Percentiles rank a stretch among this genome's conserved stretches.
phyloP scores from a whole-genome alignment of 2,329 filamentous ascomycete species.

The Eurotiales sp. region DNA sequence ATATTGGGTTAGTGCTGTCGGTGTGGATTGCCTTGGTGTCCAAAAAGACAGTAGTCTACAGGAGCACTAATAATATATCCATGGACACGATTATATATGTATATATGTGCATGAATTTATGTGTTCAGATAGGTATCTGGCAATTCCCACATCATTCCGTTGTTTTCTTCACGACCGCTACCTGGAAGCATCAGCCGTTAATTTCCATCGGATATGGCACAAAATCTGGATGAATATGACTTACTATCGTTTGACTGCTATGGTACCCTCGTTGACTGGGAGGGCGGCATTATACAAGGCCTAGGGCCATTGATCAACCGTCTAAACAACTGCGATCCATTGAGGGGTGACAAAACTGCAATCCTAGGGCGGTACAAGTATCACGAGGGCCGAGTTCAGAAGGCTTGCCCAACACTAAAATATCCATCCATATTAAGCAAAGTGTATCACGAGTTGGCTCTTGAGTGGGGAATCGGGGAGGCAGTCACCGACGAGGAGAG shows the following conservation, averaged over 20 bases:
- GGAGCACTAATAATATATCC: not conserved
- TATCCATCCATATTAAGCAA: conserved; percentile 9
- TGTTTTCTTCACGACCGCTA: not conserved
- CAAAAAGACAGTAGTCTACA: not conserved
- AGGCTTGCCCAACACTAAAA: conserved; percentile 7
- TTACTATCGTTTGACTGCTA: conserved; percentile 12
- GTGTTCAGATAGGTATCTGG: too few species aligned
- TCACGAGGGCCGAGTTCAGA: conserved; percentile 4
- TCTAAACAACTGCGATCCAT: conserved; percentile 4
- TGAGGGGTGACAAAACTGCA: conserved; percentile 4
- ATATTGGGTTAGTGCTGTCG: conserved; percentile 2
- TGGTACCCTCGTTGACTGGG: conserved; percentile 9
- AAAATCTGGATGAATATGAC: conserved; percentile 3
- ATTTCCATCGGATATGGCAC: not conserved
- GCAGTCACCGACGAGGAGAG: conserved; percentile 1
- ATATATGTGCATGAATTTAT: too few species aligned
- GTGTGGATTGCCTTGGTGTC: conserved; percentile 1
- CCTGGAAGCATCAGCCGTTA: not conserved
- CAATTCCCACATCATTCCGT: too few species aligned
- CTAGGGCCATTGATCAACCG: conserved; percentile 6
- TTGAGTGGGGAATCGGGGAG: conserved; percentile 5
- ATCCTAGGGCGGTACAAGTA: conserved; percentile 5
- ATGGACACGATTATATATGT: too few species aligned
- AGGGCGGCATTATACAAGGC: conserved; percentile 5
- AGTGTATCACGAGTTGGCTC: conserved; percentile 7